A percentile compares a stretch with the other conserved stretches of the same genome.
Evolutionary conservation across 208 protist genomes (phyloP).

Genomic region (Crithidia bombi): DNA sequence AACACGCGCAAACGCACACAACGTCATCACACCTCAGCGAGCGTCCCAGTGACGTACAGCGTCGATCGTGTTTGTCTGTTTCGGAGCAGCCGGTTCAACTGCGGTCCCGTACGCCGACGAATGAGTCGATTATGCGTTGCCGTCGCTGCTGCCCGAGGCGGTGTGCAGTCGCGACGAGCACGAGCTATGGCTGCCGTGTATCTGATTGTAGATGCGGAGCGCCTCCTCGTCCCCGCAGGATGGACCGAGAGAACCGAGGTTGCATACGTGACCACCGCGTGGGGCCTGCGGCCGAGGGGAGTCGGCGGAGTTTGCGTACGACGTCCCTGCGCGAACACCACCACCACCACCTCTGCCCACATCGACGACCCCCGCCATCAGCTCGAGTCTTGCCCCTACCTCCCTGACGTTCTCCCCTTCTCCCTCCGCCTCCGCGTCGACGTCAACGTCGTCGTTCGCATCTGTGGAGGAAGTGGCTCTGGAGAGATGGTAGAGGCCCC

Average conservation of each 20-base stretch:
- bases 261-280: slow-evolving; percentile 27
- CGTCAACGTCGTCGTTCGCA: slow-evolving; percentile 4
- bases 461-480: neutral
- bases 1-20: no score
- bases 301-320: slow-evolving; percentile 3
- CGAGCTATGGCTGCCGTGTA: slow-evolving; percentile 39
- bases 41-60: no score
- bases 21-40: no score
- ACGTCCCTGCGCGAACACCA: neutral
- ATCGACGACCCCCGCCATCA: no score
- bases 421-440: neutral
- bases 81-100: neutral
- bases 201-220: slow-evolving; percentile 48
- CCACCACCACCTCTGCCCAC: neutral
- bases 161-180: neutral
- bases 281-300: slow-evolving; percentile 24
- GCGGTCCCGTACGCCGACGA: neutral
- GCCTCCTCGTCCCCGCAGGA: slow-evolving; percentile 34
- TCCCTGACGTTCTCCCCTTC: neutral
- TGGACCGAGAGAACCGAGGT: slow-evolving; percentile 40
- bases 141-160: neutral
- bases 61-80: neutral
- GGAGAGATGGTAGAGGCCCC: neutral
- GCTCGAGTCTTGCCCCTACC: no score
- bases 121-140: slow-evolving; percentile 11